These are phyloP conservation scores for Candida ficus DNA, from an alignment of 805 yeast genomes.

Conservation along the genomic window DNA sequence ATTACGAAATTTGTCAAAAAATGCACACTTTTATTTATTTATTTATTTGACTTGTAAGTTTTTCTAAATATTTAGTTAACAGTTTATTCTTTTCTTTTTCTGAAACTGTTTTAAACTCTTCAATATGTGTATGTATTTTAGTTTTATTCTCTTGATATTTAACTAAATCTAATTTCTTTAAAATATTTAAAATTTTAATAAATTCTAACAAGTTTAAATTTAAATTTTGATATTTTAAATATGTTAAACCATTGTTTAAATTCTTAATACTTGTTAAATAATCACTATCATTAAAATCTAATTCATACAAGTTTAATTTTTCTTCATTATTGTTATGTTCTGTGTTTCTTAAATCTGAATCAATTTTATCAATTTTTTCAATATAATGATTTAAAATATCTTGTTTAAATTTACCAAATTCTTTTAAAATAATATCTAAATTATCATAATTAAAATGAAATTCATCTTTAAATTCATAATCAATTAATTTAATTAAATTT, in stretches of 20 bases:
- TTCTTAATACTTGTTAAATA: conserved; percentile 8
- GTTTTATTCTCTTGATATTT: not conserved
- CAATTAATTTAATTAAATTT: conserved; percentile 2
- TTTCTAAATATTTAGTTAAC: conserved; percentile 8
- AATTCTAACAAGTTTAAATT: not conserved
- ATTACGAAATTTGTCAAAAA: too few species aligned
- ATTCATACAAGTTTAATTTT: not conserved
- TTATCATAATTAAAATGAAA: conserved; percentile 1
- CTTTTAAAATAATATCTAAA: conserved; percentile 1
- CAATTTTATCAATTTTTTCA: not conserved
- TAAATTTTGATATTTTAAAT: conserved; percentile 6
- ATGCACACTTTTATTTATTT: not conserved
- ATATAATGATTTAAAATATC: not conserved
- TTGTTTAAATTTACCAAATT: not conserved
- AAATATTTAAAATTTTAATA: conserved; percentile 1
- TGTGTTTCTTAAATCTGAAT: not conserved
- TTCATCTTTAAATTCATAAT: conserved; percentile 2
- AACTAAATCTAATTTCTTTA: conserved; percentile 1
- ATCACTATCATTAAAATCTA: conserved; percentile 4
- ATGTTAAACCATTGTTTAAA: conserved; percentile 11
- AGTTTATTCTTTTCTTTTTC: conserved; percentile 2
- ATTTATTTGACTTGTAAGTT: not conserved
- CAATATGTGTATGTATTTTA: not conserved
- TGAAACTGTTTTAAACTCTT: conserved; percentile 4
- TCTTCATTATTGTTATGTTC: not conserved